These are phyloP conservation scores for Xylaria palmicola DNA, from an alignment of 495 filamentous ascomycete genomes.

Conservation along the genomic window DNA sequence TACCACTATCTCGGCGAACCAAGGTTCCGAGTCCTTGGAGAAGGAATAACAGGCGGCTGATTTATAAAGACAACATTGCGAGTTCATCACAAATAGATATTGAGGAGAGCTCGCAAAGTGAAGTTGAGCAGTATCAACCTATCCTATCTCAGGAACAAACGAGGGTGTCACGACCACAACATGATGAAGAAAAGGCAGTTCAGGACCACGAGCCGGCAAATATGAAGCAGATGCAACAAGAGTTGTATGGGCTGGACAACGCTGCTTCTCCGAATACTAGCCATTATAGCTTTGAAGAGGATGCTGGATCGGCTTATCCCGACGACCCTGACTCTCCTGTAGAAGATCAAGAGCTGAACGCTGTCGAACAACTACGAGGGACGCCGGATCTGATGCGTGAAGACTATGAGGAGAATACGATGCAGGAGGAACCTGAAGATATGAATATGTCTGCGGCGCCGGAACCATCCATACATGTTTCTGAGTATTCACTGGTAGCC, in stretches of 20 bases:
- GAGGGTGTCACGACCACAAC: neutral
- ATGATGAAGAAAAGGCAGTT: neutral
- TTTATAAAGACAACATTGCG: constrained; percentile 33
- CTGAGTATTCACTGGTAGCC: constrained; percentile 36
- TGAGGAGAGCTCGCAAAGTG: constrained; percentile 31
- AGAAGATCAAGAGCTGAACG: neutral
- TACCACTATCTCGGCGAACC: constrained; percentile 32
- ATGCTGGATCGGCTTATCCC: constrained; percentile 1
- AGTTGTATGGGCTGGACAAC: neutral
- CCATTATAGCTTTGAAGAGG: constrained; percentile 6
- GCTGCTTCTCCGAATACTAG: constrained; percentile 1
- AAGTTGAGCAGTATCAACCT: constrained; percentile 19
- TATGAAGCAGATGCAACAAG: constrained; percentile 1
- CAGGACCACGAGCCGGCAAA: neutral
- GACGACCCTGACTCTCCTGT: neutral
- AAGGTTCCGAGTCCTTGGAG: constrained; percentile 49
- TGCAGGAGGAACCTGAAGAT: neutral
- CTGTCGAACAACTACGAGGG: neutral
- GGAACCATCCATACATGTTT: constrained; percentile 13
- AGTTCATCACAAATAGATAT: constrained; percentile 36
- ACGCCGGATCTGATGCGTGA: neutral
- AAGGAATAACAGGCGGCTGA: constrained; percentile 31
- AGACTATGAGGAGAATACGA: neutral
- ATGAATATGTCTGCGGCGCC: neutral
- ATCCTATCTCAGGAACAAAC: constrained; percentile 10